Conservation (phyloP, 1,139 yeast genomes). For the Sporopachydermia cereana region DNA sequence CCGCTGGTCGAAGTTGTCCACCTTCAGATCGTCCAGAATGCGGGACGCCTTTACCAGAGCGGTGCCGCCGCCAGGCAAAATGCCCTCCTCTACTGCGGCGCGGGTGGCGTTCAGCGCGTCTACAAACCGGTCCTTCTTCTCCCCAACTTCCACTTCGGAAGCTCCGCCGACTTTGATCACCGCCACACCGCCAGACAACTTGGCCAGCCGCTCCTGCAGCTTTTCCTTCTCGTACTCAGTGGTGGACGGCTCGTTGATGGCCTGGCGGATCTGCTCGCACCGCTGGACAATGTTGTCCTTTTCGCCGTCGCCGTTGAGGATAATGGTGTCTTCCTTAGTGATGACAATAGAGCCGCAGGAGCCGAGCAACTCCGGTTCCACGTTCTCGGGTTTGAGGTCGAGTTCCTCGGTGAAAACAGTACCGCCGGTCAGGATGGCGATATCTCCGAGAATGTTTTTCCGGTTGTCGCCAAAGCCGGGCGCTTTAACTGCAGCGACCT, state of each 20-base stretch:
- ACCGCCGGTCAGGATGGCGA: conserved; percentile 95
- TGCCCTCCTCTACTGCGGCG: conserved; percentile 99
- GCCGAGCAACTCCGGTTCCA: conserved; percentile 86
- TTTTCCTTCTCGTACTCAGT: conserved; percentile 97
- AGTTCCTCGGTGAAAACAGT: conserved; percentile 97
- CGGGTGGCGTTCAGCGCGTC: conserved; percentile 99
- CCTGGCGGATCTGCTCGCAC: conserved; percentile 90
- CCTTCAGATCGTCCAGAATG: conserved; percentile 65
- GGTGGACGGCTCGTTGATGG: conserved; percentile 55
- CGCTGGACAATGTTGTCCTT: conserved; percentile 82
- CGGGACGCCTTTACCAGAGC: conserved; percentile 93
- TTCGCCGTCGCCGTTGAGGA: conserved; percentile 90
- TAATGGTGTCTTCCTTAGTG: conserved; percentile 95
- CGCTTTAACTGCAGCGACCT: conserved; percentile 97
- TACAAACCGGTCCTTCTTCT: conserved; percentile 98
- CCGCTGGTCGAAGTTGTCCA: conserved; percentile 93
- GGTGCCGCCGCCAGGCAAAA: conserved; percentile 99
- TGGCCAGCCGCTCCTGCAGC: conserved; percentile 96
- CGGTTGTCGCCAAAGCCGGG: conserved; percentile 99
- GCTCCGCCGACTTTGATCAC: conserved; percentile 97
- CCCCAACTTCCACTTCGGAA: conserved; percentile 97
- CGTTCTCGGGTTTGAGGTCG: conserved; percentile 95
- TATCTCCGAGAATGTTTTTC: conserved; percentile 94
- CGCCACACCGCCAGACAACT: conserved; percentile 98
- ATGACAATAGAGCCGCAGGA: conserved; percentile 87